phyloP scores from a whole-genome alignment of 495 filamentous ascomycete genomes.

The Collariella sp. region DNA sequence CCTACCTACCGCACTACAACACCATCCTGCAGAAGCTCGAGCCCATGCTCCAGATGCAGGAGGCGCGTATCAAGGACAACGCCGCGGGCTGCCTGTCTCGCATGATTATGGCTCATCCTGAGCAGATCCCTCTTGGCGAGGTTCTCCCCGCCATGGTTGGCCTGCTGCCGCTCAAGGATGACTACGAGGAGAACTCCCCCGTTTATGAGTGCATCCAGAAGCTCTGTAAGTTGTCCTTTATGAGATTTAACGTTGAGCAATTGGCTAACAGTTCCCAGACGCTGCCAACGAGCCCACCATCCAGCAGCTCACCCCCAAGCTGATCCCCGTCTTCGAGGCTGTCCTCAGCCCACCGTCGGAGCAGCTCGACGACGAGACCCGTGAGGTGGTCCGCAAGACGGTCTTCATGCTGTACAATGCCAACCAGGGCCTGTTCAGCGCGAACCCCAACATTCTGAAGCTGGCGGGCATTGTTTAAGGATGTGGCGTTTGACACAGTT shows the following conservation, averaged over 20 bases:
- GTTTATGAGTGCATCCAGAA: constrained; percentile 80
- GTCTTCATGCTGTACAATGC: constrained; percentile 23
- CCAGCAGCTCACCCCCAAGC: constrained; percentile 62
- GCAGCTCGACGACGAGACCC: constrained; percentile 76
- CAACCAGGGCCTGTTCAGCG: constrained; percentile 26
- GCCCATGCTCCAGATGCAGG: constrained; percentile 64
- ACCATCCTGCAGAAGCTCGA: constrained; percentile 77
- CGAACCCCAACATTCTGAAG: constrained; percentile 24
- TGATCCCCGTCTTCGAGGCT: constrained; percentile 71
- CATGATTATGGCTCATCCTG: constrained; percentile 79
- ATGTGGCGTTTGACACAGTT: constrained; percentile 2
- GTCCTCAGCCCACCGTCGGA: constrained; percentile 72
- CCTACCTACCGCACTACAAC: constrained; percentile 63
- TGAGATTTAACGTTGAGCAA: background rate
- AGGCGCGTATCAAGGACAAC: constrained; percentile 80
- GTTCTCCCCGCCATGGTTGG: constrained; percentile 72
- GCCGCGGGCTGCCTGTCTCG: constrained; percentile 85
- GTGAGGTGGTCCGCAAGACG: constrained; percentile 31
- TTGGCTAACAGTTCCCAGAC: constrained; percentile 42
- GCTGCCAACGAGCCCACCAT: constrained; percentile 63
- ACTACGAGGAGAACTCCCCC: constrained; percentile 93
- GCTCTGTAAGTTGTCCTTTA: constrained; percentile 56
- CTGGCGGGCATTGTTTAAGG: constrained; percentile 24
- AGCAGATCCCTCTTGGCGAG: constrained; percentile 66
- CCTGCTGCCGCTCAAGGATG: constrained; percentile 81